These are phyloP conservation scores for Casuarina cunninghamiana DNA, from an alignment of 306 rosid species.

Conservation along the genomic window DNA sequence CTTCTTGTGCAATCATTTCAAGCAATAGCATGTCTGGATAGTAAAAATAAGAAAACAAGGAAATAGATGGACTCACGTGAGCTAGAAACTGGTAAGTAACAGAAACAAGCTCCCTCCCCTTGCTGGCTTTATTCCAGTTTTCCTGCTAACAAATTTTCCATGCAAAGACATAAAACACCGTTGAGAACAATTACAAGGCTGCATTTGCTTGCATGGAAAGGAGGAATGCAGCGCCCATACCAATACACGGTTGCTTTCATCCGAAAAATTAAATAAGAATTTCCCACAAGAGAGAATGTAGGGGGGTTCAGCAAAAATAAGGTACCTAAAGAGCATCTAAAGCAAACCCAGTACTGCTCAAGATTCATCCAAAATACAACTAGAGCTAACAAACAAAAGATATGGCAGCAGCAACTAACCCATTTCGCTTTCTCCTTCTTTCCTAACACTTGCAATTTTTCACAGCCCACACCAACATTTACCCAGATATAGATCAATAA, in stretches of 20 bases:
- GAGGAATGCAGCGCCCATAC: background rate
- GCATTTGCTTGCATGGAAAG: background rate
- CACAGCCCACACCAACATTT: background rate
- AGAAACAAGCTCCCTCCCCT: background rate
- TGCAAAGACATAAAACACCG: background rate
- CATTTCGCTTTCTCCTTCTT: background rate
- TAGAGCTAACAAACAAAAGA: background rate
- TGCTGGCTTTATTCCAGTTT: background rate
- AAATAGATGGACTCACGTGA: background rate
- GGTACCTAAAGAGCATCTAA: background rate
- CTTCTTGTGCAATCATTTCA: background rate
- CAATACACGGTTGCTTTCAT: background rate
- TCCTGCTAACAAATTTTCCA: background rate
- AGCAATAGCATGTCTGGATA: background rate
- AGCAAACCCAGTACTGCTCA: background rate
- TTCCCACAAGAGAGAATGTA: background rate
- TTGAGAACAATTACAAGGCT: background rate
- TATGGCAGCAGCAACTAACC: background rate
- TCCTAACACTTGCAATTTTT: background rate
- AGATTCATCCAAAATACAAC: background rate
- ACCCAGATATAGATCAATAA: background rate
- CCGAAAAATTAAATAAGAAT: background rate
- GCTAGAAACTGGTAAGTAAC: background rate
- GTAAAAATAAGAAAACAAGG: background rate
- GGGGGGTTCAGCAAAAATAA: background rate